Base-by-base conservation (phyloP, 176 grass and related monocot genomes). In the Rhynchospora pubera region DNA sequence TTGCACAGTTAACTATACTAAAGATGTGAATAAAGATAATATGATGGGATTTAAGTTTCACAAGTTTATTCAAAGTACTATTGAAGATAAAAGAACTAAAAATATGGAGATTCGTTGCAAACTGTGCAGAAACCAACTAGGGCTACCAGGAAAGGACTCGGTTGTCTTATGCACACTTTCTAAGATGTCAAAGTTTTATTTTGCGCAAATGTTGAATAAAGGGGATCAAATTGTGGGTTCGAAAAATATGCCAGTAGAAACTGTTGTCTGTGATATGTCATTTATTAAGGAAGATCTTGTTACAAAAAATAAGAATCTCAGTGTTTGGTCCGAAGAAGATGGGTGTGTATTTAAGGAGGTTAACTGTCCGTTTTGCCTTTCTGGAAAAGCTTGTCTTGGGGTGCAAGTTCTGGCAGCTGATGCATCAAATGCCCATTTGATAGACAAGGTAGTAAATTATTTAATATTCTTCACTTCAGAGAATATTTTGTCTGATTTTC, bases 351-450 rank as follows among this genome's bases (percentile, higher is more conserved):
- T 89, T 85, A 93, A 70, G 58, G 58, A 84, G 73, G 57, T 93
- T 42, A 83, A 26, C 14, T 98, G 95, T 34, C 87, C 82, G 55
- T 88, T 86, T 78, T 97, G 90, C 62, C 82, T 63, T 66, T 78
- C 68, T 52, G 60, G 83, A 80, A 91, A 82, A 26, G 10, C 44
- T 22, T 85, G 52, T 59, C 89, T 98, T 1, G 90, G 92, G 5
- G 83, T 83, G 67, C 95, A 93, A 85, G 85, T 98, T 80, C 65
- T 98, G 83, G 95, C 95, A 84, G 85, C 90, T 65, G 89, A 94
- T 77, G 78, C 77, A 28, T 83, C 82, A 78, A 98, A 98, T 85
- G 30, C 73, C 57, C 87, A 88, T 46, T 87, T 89, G 68, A 13
- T 83, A 28, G 84, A 91, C 55, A 88, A 94, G 89, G 95, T 98